phyloP scores from a whole-genome alignment of 176 grass and related monocot genomes.

The Oryza punctata region DNA sequence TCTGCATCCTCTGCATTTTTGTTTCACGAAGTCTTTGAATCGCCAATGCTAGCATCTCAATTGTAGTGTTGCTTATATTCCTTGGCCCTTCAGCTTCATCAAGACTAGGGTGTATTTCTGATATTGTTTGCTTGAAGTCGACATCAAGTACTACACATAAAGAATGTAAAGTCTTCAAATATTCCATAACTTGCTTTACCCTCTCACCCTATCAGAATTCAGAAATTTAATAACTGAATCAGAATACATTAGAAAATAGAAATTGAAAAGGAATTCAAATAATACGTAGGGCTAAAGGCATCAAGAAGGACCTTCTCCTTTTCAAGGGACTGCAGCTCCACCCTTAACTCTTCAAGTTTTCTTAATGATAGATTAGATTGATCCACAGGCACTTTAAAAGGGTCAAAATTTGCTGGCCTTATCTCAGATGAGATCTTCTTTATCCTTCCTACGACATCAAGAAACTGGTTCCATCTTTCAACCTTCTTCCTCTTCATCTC shows the following conservation, averaged over 20 bases:
- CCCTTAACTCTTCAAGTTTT: slow-evolving; percentile 75
- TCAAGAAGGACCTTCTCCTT: slow-evolving; percentile 65
- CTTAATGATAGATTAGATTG: slow-evolving; percentile 68
- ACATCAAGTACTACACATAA: slow-evolving; percentile 65
- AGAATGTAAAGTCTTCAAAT: slow-evolving; percentile 56
- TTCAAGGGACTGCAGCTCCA: slow-evolving; percentile 58
- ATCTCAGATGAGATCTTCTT: slow-evolving; percentile 70
- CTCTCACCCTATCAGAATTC: slow-evolving; percentile 50
- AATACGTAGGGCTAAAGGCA: neutral
- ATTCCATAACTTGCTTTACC: slow-evolving; percentile 61
- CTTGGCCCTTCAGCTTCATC: slow-evolving; percentile 55
- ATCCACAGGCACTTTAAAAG: slow-evolving; percentile 50
- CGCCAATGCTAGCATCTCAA: slow-evolving; percentile 43
- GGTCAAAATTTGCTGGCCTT: slow-evolving; percentile 38
- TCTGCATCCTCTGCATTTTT: slow-evolving; percentile 74
- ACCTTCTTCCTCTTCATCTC: slow-evolving; percentile 71
- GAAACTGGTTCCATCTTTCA: slow-evolving; percentile 67
- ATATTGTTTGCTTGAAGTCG: slow-evolving; percentile 63
- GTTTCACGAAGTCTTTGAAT: slow-evolving; percentile 45
- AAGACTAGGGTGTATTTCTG: slow-evolving; percentile 57
- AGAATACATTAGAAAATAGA: neutral
- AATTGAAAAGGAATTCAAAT: neutral
- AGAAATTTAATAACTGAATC: neutral
- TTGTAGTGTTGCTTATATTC: slow-evolving; percentile 60
- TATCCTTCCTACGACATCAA: slow-evolving; percentile 66